Evolutionary conservation across 495 filamentous ascomycete genomes (phyloP).

Genomic region (Penicillium cosmopolitanum): DNA sequence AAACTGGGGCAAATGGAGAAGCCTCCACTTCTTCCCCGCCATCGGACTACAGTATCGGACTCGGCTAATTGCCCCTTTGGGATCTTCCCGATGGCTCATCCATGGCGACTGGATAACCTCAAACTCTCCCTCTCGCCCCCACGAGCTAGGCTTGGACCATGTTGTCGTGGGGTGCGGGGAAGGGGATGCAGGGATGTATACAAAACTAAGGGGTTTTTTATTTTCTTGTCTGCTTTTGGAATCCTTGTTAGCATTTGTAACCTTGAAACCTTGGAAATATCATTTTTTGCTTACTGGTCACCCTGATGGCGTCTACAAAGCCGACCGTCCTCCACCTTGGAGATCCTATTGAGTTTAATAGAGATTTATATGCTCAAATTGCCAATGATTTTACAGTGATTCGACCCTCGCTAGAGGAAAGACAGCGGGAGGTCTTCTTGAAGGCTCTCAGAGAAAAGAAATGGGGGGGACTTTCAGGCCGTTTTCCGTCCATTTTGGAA

Average conservation of each 20-base stretch:
- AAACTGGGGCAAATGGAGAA: constrained; percentile 8
- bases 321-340: constrained; percentile 17
- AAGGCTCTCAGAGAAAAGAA: constrained; percentile 15
- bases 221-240: too few relatives aligned
- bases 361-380: constrained; percentile 11
- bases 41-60: background rate
- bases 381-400: constrained; percentile 9
- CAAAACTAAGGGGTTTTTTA: background rate
- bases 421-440: constrained; percentile 11
- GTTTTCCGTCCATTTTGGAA: constrained; percentile 19
- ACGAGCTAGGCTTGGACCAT: too few relatives aligned
- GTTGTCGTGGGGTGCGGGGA: background rate
- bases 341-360: constrained; percentile 19
- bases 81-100: constrained; percentile 1
- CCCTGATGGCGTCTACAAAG: constrained; percentile 10
- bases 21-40: constrained; percentile 7
- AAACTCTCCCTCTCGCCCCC: too few relatives aligned
- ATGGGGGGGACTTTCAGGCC: constrained; percentile 18
- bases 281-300: background rate
- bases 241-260: too few relatives aligned
- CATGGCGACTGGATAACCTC: background rate
- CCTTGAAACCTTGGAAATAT: background rate
- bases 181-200: background rate
- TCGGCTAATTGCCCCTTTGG: constrained; percentile 15
- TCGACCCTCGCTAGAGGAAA: constrained; percentile 12